phyloP scores from a whole-genome alignment of 345 rosid species.

The Camelina laxa region DNA sequence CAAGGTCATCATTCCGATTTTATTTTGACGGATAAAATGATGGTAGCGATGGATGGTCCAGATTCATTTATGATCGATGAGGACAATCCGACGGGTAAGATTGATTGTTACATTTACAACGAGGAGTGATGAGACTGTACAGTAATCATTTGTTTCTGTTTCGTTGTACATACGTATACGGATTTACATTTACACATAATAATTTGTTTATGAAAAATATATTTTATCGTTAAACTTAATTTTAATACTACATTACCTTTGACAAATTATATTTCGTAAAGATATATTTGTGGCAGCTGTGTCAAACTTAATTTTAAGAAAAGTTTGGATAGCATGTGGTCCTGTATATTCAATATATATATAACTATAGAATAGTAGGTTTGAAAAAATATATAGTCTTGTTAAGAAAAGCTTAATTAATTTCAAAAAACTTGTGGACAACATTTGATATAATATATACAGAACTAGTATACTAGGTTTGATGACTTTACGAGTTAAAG shows the following conservation, averaged over 20 bases:
- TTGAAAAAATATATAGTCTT: neutral
- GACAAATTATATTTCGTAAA: neutral
- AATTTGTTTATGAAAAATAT: neutral
- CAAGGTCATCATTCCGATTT: conserved; percentile 48
- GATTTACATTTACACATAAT: neutral
- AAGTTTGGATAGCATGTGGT: neutral
- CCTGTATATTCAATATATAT: neutral
- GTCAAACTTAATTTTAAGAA: neutral
- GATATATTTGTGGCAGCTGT: too few relatives aligned
- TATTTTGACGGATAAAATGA: conserved; percentile 22
- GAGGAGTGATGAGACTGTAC: conserved; percentile 44
- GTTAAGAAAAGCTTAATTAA: neutral
- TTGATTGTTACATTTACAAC: conserved; percentile 31
- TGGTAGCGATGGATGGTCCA: conserved; percentile 34
- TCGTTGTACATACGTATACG: too few relatives aligned
- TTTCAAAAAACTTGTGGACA: neutral
- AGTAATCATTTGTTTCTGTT: conserved; percentile 7
- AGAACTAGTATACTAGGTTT: neutral
- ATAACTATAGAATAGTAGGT: neutral
- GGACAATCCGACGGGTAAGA: conserved; percentile 42
- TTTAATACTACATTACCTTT: neutral
- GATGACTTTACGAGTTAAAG: neutral
- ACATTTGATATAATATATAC: too few relatives aligned
- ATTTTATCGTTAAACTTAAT: neutral
- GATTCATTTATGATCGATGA: conserved; percentile 2